Base-by-base conservation (phyloP, 306 rosid genomes). In the Ammopiptanthus mongolicus region DNA sequence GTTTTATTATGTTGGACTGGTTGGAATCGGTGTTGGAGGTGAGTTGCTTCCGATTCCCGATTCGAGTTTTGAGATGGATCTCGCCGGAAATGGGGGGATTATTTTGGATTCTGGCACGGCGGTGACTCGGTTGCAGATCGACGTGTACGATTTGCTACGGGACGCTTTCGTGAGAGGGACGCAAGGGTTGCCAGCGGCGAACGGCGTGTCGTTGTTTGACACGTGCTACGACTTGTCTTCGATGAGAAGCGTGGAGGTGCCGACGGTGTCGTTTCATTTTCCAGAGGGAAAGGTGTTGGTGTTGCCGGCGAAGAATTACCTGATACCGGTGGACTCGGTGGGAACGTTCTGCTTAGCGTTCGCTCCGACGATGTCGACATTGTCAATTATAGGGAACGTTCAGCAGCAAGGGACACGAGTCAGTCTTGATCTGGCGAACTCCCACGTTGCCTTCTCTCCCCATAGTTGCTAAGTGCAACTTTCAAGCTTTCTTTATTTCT, bases 321-420 rank as follows among this genome's bases (percentile, higher is more conserved):
- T 93, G 78, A 86, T 91, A 65, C 97, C 97, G 84, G 78, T 93
- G 15, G 98, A 93, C 77, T 89, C 97, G 9, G 75, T 44, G 5
- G 98, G 97, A 21, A 93, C 96, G 12, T 93, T 86, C 47, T 93
- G 98, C 48, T 87, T 91, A 9, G 98, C 94, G 5, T 93, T 93
- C 58, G 96, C 97, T 5, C 91, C 97, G 8, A 93, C 92, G 0
- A 3, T 77, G 5, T 84, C 94, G 5, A 1, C 88, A 12, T 11
- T 91, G 78, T 88, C 96, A 3, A 91, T 93, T n/a, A 86, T 93
- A 3, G 96, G 98, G 19, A 91, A 91, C 57, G 87, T 91, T 11
- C 97, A 93, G 69, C 96, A 91, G 83, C 98, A 93, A 33, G 96
- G 94, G 91, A 89, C 92, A 87, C 98, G 97, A 87, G 97, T 93